A percentile compares a stretch with the other conserved stretches of the same genome.
Evolutionary conservation across 768 basidiomycete genomes (phyloP).

Genomic region (Leccinum incarnatum): DNA sequence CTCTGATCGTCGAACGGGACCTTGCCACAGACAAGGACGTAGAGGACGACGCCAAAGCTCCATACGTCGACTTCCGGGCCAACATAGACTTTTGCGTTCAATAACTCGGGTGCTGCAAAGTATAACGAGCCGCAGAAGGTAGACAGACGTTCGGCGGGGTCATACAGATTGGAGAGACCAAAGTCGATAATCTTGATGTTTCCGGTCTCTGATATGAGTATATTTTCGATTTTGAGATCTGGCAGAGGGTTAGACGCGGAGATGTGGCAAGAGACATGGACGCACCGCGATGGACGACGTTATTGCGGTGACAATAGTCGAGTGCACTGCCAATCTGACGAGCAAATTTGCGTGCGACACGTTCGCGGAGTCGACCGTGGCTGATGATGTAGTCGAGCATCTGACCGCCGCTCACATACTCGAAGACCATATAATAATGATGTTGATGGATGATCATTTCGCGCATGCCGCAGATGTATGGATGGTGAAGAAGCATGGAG

Average conservation of each 20-base stretch:
- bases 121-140: conserved; percentile 98
- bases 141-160: conserved; percentile 75
- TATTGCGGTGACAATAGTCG: conserved; percentile 96
- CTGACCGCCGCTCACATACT: conserved; percentile 98
- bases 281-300: conserved; percentile 90
- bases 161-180: conserved; percentile 93
- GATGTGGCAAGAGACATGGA: conserved; percentile 4
- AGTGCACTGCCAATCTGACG: conserved; percentile 95
- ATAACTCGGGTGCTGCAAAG: conserved; percentile 96
- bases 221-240: conserved; percentile 99
- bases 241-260: background rate
- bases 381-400: conserved; percentile 99
- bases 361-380: conserved; percentile 91
- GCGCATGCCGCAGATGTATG: conserved; percentile 99
- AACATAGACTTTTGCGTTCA: conserved; percentile 95
- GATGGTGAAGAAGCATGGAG: conserved; percentile 94
- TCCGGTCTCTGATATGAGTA: conserved; percentile 95
- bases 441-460: conserved; percentile 98
- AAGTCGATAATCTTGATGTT: conserved; percentile 99
- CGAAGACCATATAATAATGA: conserved; percentile 99
- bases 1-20: conserved; percentile 99
- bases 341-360: conserved; percentile 96
- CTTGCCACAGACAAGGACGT: conserved; percentile 97
- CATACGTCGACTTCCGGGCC: conserved; percentile 99
- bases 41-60: conserved; percentile 98